phyloP scores from a whole-genome alignment of 2,329 filamentous ascomycete species.

The Diplodia mutila region DNA sequence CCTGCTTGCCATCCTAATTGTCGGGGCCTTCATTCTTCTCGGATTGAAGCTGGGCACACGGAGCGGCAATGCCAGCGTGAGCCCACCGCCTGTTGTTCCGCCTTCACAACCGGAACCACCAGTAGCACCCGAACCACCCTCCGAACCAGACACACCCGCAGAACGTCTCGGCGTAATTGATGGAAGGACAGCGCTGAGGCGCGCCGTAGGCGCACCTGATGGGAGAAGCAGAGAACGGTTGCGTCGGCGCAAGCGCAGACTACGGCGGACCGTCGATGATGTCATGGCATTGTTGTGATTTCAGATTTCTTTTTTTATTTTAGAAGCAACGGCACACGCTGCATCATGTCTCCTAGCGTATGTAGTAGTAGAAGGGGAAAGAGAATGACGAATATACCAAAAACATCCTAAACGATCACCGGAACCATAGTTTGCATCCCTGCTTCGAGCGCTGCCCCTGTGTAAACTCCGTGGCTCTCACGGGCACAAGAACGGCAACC shows the following conservation, averaged over 20 bases:
- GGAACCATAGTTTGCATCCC: not conserved
- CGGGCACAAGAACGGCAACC: not conserved
- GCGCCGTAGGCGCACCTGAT: not conserved
- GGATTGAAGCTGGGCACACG: slow-evolving; percentile 69
- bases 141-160: slow-evolving; percentile 1
- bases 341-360: not conserved
- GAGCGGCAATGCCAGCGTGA: slow-evolving; percentile 9
- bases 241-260: slow-evolving; percentile 20
- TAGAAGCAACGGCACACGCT: slow-evolving; percentile 9
- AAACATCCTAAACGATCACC: not conserved
- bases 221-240: slow-evolving; percentile 12
- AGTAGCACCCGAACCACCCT: not conserved
- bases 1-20: slow-evolving; percentile 80
- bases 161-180: slow-evolving; percentile 3
- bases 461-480: not conserved
- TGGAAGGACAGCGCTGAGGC: not conserved
- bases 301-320: not conserved
- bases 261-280: slow-evolving; percentile 14
- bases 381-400: not conserved
- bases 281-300: slow-evolving; percentile 23
- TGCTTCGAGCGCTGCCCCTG: not conserved
- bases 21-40: slow-evolving; percentile 81
- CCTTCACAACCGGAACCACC: slow-evolving; percentile 15
- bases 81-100: slow-evolving; percentile 21
- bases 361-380: not conserved